Base-by-base conservation (phyloP, 352 stramenopile genomes). In the Pythium sukuiense region DNA sequence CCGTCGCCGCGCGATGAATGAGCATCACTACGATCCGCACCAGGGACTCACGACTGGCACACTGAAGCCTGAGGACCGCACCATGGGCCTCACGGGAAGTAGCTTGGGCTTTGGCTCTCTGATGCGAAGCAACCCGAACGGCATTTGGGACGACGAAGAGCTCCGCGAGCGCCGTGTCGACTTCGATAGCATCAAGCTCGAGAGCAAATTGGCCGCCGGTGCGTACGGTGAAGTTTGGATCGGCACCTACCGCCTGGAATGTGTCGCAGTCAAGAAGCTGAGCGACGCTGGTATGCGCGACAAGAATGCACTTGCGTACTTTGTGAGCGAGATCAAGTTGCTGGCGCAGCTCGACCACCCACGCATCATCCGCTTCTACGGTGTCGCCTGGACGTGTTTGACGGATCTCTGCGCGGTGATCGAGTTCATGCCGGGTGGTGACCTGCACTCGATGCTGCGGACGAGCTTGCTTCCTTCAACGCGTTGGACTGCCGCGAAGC, bases 161-260 rank as follows among this genome's bases (percentile, higher is more conserved):
- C 79, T 89, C 30, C 72, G 87, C 32, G 84, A 78, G 27, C 83
- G 77, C 61, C 79, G 81, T 12, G 75, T 89, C 30, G 81, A 89
- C 55, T 89, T 81, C 63, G 79, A 89, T 55, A 85, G 77, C 59
- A 74, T 89, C 13, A 77, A 71, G 50, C 72, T 89, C 30, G 76
- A 85, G 20, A 78, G 76, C 65, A 87, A 88, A 56, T 69, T 90
- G 12, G 77, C 80, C 5, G 72, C 85, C 46, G 83, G 83, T 0
- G 83, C 80, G 14, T 89, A 83, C 57, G 83, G 83, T 6, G 83
- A 92, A 59, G 80, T 92, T 5, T 92, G 83, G 83, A 67, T 92
- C n/a, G 83, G 79, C 3, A 73, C 75, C 55, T 92, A 92, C 56
- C 78, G 77, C 29, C 72, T 74, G 54, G 41, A 61, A 2, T 76